Conservation (phyloP, 1,284 basidiomycete species). For the Pseudozyma pruni region DNA sequence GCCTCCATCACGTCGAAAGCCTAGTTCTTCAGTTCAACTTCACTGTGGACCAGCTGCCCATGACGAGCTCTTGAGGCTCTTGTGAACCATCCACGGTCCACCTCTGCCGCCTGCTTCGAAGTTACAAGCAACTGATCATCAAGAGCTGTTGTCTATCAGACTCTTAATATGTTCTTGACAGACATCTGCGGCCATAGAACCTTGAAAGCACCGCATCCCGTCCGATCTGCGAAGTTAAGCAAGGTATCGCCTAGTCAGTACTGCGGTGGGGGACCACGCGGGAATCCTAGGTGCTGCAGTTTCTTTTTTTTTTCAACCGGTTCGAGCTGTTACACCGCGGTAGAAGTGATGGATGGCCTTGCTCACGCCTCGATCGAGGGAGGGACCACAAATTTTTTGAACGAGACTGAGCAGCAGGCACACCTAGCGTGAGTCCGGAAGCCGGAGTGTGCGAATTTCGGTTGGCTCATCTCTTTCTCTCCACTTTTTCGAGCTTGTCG, state of each 20-base stretch:
- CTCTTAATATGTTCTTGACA: neutral
- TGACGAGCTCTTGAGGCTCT: no score
- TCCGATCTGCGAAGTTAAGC: slow-evolving; percentile 83
- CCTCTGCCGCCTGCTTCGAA: no score
- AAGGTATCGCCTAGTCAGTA: slow-evolving; percentile 82
- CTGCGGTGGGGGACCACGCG: slow-evolving; percentile 84
- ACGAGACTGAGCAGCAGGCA: slow-evolving; percentile 4
- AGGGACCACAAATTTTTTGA: slow-evolving; percentile 15
- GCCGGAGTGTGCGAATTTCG: slow-evolving; percentile 19
- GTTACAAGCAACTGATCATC: no score
- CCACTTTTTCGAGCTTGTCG: slow-evolving; percentile 13
- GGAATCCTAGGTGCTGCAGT: slow-evolving; percentile 83
- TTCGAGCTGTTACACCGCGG: neutral
- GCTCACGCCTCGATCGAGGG: neutral
- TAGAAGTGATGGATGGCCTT: neutral
- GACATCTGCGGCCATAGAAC: slow-evolving; percentile 79
- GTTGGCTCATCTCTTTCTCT: slow-evolving; percentile 8
- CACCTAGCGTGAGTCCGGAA: slow-evolving; percentile 9
- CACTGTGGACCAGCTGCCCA: no score
- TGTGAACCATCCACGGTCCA: no score
- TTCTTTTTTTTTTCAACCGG: slow-evolving; percentile 65
- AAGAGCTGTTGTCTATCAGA: no score
- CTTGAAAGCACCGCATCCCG: slow-evolving; percentile 82
- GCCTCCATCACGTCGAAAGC: no score
- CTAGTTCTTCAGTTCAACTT: no score